A percentile compares a stretch with the other conserved stretches of the same genome.
Conservation (phyloP, 1,139 yeast species). For the Pichia sp. region DNA sequence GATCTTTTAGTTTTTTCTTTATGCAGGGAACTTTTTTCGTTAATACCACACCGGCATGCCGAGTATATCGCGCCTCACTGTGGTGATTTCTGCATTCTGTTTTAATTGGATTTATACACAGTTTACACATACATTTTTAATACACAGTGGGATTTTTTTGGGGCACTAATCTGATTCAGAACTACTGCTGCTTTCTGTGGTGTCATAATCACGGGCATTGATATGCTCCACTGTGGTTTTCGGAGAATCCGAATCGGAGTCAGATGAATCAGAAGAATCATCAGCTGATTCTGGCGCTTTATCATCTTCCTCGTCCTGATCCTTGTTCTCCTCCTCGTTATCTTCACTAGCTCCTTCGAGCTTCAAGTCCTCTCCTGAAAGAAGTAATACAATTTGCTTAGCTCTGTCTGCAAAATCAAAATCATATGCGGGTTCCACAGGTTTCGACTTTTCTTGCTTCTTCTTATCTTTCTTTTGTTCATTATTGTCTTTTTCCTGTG, state of each 20-base stretch:
- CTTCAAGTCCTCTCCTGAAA: not conserved
- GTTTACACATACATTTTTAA: too few relatives aligned
- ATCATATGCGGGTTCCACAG: not conserved
- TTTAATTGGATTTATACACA: too few relatives aligned
- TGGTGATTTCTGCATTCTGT: too few relatives aligned
- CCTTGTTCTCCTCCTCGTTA: slow-evolving; percentile 2
- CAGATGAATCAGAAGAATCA: not conserved
- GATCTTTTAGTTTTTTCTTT: too few relatives aligned
- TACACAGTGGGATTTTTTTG: too few relatives aligned
- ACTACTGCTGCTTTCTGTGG: too few relatives aligned
- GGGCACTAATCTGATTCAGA: too few relatives aligned
- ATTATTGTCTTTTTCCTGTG: slow-evolving; percentile 6
- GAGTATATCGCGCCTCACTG: too few relatives aligned
- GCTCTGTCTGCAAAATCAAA: not conserved
- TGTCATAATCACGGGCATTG: too few relatives aligned
- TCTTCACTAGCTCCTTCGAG: slow-evolving; percentile 1
- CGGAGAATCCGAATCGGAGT: not conserved
- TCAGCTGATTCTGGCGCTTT: not conserved
- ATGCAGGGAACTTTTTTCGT: too few relatives aligned
- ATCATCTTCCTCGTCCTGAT: slow-evolving; percentile 7
- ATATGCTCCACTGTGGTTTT: too few relatives aligned
- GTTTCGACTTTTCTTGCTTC: slow-evolving; percentile 15
- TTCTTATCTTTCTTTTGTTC: slow-evolving; percentile 16
- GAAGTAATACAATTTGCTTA: not conserved
- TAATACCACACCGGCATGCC: too few relatives aligned